Base-by-base conservation (phyloP, 2,329 filamentous ascomycete genomes). In the Xylariaceae sp. region DNA sequence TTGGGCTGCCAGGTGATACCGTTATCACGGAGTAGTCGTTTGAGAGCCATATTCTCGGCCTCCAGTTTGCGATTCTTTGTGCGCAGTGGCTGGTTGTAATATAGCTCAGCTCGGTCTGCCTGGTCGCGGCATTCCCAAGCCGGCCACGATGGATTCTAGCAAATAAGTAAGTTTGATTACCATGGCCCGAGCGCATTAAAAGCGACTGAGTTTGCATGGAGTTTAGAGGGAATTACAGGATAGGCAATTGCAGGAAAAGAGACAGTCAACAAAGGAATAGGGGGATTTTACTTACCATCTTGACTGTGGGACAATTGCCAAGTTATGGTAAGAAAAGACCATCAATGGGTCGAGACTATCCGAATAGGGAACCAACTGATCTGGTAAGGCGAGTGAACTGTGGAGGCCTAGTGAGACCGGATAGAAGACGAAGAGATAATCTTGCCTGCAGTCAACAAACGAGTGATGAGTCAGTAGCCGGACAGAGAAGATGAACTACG, bases 61-160 rank as follows among this genome's bases (percentile, higher is more conserved):
- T 69, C 58, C 2, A 81, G 71, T 47, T 69, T 65, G 59, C 72
- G 71, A 49, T 78, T 78, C 60, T 73, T 71, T 52, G 67, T 67
- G 31, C 77, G 77, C n/a, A 79, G 67, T 34, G 77, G 77, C 34
- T 74, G 68, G 34, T 79, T 74, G 63, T 77, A 80, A 47, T 72
- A 70, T 37, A 69, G 66, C 65, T 74, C 75, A 47, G 78, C 76
- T 66, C 75, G 72, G 32, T 81, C 77, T 56, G 77, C 72, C 61
- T 75, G 76, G 60, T 81, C 79, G 51, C 77, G 76, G 53, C 74
- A 76, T 61, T 81, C 78, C 74, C 74, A 77, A 3, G 78, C 72
- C 35, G 57, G 60, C 56, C 53, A 55, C 34, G 54, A 40, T 12
- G 58, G 30, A 47, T 57, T 56, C 56, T 60, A 47, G 3, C 19